Evolutionary conservation across 768 basidiomycete genomes (phyloP), one percentile per base, ranked within the genome.

Genomic region (Boletus sp.): DNA sequence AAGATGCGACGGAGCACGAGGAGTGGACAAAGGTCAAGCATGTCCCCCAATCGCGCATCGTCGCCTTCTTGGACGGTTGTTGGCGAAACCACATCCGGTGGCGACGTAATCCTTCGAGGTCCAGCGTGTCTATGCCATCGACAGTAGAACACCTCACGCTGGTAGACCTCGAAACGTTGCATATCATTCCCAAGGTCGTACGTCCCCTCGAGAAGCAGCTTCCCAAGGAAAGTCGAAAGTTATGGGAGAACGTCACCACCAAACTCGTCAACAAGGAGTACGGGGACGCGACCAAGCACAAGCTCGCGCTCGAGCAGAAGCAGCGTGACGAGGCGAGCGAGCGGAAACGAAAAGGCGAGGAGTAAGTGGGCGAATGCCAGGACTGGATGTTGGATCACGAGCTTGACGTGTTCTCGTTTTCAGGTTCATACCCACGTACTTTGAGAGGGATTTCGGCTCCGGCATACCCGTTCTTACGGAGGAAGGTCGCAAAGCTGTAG

Each of bases 261-360:
- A 76, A 80, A 54, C 72, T 98, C 53, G 46, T 90, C 41, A 80
- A 74, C 66, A 98, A 97, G 80, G 90, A 95, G 66, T 99, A 82
- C 72, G 79, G 82, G 23, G 92, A 95, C 39, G 97, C 97, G 49
- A 98, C 93, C 53, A 89, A 80, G 76, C 83, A 88, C 75, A 99
- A 99, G 78, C 82, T 93, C 49, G 71, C 72, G 5, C 96, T 99
- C 52, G 97, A 99, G 74, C 96, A 98, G 79, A 82, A 69, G 66
- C 97, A 98, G 77, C 76, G 97, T 47, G 94, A 98, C 55, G 81
- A 84, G 32, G 90, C 93, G 7, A 88, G 87, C 11, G 90, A 93
- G 69, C 78, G 93, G 72, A 95, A 92, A 77, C 81, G 79, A 69
- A 88, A 83, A 53, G 90, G 88, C 17, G 70, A 82, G 30, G 79